Conservation (phyloP, 2,329 filamentous ascomycete genomes). For the Alternaria burnsii region DNA sequence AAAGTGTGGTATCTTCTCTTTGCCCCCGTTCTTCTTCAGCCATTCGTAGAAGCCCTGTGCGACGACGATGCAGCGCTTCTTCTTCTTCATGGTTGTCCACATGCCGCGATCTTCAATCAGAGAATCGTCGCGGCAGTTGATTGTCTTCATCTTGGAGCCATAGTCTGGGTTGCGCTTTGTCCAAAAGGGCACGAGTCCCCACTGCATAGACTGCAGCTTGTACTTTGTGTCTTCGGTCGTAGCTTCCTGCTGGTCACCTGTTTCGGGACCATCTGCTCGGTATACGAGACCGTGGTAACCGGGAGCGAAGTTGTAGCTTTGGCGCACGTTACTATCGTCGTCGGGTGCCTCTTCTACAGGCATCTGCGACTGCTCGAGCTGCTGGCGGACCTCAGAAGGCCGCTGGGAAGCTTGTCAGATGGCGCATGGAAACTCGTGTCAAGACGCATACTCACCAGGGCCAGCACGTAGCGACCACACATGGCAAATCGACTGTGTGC, state of each 20-base stretch:
- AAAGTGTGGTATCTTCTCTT: slow-evolving; percentile 86
- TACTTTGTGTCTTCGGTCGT: slow-evolving; percentile 64
- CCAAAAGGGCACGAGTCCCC: slow-evolving; percentile 95
- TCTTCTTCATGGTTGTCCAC: slow-evolving; percentile 91
- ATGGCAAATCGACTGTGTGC: slow-evolving; percentile 54
- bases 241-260: slow-evolving; percentile 54
- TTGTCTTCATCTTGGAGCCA: slow-evolving; percentile 80
- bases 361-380: slow-evolving; percentile 78
- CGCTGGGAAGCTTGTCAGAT: slow-evolving; percentile 61
- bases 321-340: slow-evolving; percentile 71
- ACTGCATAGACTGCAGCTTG: slow-evolving; percentile 92
- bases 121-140: slow-evolving; percentile 94
- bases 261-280: slow-evolving; percentile 74
- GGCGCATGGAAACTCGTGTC: not conserved
- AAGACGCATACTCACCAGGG: slow-evolving; percentile 60
- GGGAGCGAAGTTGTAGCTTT: slow-evolving; percentile 92
- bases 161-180: slow-evolving; percentile 85
- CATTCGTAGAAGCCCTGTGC: slow-evolving; percentile 97
- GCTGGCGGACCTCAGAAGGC: slow-evolving; percentile 76
- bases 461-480: slow-evolving; percentile 74
- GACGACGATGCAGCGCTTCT: slow-evolving; percentile 85
- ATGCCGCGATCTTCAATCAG: slow-evolving; percentile 78
- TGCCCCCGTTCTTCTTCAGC: slow-evolving; percentile 79
- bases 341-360: slow-evolving; percentile 74
- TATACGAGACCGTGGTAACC: slow-evolving; percentile 87